A percentile compares a stretch with the other conserved stretches of the same genome.
phyloP scores from a whole-genome alignment of 306 rosid genomes.

The Citrullus mucosospermus region DNA sequence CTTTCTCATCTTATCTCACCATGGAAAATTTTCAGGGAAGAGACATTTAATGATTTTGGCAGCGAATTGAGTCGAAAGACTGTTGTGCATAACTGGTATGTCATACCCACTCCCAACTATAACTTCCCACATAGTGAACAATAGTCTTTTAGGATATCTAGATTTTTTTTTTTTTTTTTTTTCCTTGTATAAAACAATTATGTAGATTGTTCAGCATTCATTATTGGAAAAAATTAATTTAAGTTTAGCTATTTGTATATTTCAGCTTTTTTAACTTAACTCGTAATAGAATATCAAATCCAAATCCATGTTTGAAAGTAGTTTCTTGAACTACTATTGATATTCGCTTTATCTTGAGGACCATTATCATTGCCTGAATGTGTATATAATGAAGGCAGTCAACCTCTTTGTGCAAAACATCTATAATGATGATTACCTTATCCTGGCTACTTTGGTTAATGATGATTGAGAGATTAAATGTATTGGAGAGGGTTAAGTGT shows the following conservation, averaged over 20 bases:
- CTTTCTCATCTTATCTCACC: background rate
- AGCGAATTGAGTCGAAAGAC: conserved; percentile 26
- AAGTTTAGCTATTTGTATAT: background rate
- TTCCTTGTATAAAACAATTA: background rate
- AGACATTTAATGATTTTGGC: conserved; percentile 32
- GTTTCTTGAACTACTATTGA: background rate
- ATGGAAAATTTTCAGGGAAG: conserved; percentile 25
- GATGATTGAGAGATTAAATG: background rate
- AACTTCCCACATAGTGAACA: background rate
- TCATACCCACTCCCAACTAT: background rate
- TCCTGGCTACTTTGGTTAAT: background rate
- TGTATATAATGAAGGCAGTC: background rate
- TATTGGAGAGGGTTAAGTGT: background rate
- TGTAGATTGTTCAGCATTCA: background rate
- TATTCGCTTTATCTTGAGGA: background rate
- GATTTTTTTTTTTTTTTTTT: background rate
- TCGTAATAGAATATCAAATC: background rate
- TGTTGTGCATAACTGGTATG: conserved; percentile 39
- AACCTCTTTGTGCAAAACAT: background rate
- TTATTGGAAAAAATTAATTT: background rate
- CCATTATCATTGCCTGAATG: background rate
- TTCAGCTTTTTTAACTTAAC: background rate
- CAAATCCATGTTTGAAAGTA: background rate
- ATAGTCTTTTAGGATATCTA: background rate
- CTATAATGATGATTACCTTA: background rate